phyloP scores from a whole-genome alignment of 2,329 filamentous ascomycete species.

The Claviceps lovelessii region DNA sequence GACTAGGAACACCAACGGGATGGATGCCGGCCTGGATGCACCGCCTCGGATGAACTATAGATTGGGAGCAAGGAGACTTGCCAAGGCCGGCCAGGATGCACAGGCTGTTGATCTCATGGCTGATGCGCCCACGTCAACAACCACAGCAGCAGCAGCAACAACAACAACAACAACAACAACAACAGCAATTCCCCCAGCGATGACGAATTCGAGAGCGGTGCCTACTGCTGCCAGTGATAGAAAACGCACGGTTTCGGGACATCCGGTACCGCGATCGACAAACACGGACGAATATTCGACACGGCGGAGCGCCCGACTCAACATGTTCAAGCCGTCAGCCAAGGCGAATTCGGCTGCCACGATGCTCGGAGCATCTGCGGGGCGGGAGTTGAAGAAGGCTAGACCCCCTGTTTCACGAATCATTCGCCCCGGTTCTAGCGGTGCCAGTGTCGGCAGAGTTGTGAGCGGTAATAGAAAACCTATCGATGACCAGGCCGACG shows the following conservation, averaged over 20 bases:
- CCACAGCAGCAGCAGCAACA: too few relatives aligned
- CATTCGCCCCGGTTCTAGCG: slow-evolving; percentile 50
- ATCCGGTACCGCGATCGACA: slow-evolving; percentile 40
- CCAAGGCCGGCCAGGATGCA: slow-evolving; percentile 20
- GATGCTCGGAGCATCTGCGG: slow-evolving; percentile 42
- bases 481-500: slow-evolving; percentile 49
- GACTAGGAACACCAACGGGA: slow-evolving; percentile 37
- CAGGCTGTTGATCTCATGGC: slow-evolving; percentile 23
- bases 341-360: slow-evolving; percentile 46
- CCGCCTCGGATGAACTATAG: slow-evolving; percentile 52
- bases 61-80: slow-evolving; percentile 29
- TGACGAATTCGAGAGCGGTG: slow-evolving; percentile 13
- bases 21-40: slow-evolving; percentile 40
- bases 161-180: slow-evolving; percentile 18
- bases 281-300: slow-evolving; percentile 45
- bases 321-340: slow-evolving; percentile 53
- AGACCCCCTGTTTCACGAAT: slow-evolving; percentile 56
- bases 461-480: slow-evolving; percentile 85
- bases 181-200: slow-evolving; percentile 24
- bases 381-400: slow-evolving; percentile 67
- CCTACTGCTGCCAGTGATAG: slow-evolving; percentile 44
- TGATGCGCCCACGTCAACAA: slow-evolving; percentile 30
- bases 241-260: slow-evolving; percentile 87
- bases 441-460: slow-evolving; percentile 65
- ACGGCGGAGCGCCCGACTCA: slow-evolving; percentile 57